phyloP scores from a whole-genome alignment of 495 filamentous ascomycete genomes.

The Daldinia loculata region DNA sequence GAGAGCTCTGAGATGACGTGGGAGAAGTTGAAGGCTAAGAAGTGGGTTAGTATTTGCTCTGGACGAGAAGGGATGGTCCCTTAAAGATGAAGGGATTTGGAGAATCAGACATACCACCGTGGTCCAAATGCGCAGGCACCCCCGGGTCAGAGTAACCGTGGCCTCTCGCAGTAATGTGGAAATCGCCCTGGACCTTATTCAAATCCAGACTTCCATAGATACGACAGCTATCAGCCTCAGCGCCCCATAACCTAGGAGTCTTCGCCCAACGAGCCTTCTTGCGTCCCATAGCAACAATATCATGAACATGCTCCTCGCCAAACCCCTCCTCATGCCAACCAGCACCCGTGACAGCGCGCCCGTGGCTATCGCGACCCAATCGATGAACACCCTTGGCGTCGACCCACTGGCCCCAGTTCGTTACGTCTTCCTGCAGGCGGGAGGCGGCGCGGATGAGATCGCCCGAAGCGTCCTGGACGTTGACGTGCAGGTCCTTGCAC shows the following conservation, averaged over 20 bases:
- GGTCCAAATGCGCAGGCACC: constrained; percentile 79
- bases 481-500: constrained; percentile 88
- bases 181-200: constrained; percentile 97
- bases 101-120: constrained; percentile 65
- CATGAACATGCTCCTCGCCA: constrained; percentile 75
- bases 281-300: constrained; percentile 70
- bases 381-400: constrained; percentile 73
- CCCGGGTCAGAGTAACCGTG: constrained; percentile 87
- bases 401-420: constrained; percentile 83
- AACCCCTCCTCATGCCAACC: constrained; percentile 69
- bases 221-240: constrained; percentile 71
- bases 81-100: no score
- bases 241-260: constrained; percentile 72
- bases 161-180: constrained; percentile 94
- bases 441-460: constrained; percentile 88
- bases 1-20: constrained; percentile 97
- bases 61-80: not conserved
- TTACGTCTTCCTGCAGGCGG: constrained; percentile 76
- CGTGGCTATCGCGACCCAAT: constrained; percentile 62
- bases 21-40: constrained; percentile 92
- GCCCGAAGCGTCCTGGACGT: constrained; percentile 95
- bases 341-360: constrained; percentile 58
- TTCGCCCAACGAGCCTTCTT: constrained; percentile 70
- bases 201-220: constrained; percentile 89
- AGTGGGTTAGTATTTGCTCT: not conserved